Conservation (phyloP, 1,284 basidiomycete genomes). For the Agaricales sp. region DNA sequence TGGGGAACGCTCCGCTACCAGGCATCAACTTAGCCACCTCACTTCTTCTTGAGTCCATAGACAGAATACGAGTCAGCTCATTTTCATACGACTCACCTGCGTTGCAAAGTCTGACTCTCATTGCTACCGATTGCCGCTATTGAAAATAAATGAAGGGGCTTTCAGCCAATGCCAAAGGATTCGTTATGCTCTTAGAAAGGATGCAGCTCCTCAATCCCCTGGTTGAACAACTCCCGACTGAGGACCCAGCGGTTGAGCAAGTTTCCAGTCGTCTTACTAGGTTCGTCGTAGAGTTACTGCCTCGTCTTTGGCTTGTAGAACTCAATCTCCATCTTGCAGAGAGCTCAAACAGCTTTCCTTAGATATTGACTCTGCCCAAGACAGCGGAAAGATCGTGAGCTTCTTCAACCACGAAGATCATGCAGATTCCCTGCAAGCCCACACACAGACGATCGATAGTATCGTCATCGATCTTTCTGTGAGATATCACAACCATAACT, state of each 20-base stretch:
- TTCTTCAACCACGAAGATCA: not conserved
- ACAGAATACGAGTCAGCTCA: not conserved
- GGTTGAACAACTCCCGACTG: not conserved
- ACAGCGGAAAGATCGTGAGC: not conserved
- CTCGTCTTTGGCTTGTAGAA: not conserved
- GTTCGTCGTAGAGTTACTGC: not conserved
- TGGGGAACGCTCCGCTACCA: not conserved
- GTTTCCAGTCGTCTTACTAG: not conserved
- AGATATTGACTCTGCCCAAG: not conserved
- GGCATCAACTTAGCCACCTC: not conserved
- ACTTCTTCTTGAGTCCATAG: not conserved
- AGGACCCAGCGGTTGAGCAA: not conserved
- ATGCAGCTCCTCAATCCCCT: not conserved
- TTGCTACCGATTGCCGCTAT: not conserved
- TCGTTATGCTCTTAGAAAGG: not conserved
- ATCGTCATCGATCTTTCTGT: slow-evolving; percentile 1
- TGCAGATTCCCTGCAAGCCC: not conserved
- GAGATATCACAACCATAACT: too few species aligned
- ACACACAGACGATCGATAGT: not conserved
- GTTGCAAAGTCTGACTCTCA: too few species aligned
- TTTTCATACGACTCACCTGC: not conserved
- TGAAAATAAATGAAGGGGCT: not conserved
- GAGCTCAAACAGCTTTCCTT: slow-evolving; percentile 1
- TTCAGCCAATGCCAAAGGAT: not conserved
- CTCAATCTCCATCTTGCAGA: not conserved